Conservation (phyloP, 345 rosid genomes). For the Eucalyptus regnans region DNA sequence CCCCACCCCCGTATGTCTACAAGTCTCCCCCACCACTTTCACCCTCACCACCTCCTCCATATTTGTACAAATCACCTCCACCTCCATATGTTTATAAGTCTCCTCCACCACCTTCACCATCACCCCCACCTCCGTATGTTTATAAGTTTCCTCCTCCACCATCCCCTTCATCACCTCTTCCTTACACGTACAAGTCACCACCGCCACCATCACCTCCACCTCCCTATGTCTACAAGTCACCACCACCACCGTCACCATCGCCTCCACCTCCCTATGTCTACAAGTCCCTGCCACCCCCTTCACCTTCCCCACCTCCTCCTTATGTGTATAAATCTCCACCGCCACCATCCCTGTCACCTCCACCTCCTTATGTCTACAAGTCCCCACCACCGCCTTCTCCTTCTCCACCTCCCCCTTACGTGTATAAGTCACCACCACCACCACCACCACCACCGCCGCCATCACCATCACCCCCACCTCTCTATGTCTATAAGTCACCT, state of each 20-base stretch:
- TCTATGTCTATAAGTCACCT: not conserved
- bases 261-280: slow-evolving; percentile 1
- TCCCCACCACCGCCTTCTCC: not conserved
- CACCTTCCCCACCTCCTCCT: not conserved
- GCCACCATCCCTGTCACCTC: not conserved
- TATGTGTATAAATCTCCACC: not conserved
- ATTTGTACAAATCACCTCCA: not conserved
- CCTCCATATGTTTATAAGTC: not conserved
- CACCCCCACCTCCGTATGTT: not conserved
- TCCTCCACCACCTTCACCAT: not conserved
- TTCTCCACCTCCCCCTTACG: not conserved
- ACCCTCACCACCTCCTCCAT: not conserved
- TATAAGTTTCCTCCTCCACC: slow-evolving; percentile 6
- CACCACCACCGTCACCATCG: accelerated
- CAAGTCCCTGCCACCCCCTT: not conserved
- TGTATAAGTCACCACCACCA: not conserved
- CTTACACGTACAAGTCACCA: not conserved
- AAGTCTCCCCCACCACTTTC: not conserved
- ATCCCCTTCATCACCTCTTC: not conserved
- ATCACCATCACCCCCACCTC: not conserved
- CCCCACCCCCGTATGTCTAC: not conserved
- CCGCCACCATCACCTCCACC: not conserved
- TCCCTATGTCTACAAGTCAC: not conserved
- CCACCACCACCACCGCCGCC: not conserved
- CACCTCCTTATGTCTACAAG: slow-evolving; percentile 1